phyloP scores from a whole-genome alignment of 805 yeast species.

The Pichia rugopelliculosa region DNA sequence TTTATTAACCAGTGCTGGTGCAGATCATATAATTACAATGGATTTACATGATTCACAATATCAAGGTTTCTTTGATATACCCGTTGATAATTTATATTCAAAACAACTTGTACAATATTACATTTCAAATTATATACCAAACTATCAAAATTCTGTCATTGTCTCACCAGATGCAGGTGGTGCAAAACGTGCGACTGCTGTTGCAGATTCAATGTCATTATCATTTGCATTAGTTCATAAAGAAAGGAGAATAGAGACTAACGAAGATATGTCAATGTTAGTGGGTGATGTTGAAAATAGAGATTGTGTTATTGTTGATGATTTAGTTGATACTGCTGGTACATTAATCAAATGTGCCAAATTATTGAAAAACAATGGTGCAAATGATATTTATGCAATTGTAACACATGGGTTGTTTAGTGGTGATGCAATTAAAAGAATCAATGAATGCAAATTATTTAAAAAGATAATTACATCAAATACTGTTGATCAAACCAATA shows the following conservation, averaged over 20 bases:
- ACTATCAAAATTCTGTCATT: constrained; percentile 75
- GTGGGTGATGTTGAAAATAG: constrained; percentile 90
- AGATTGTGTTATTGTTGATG: constrained; percentile 88
- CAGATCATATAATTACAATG: constrained; percentile 95
- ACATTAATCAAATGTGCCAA: constrained; percentile 91
- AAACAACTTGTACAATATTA: constrained; percentile 83
- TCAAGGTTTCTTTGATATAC: constrained; percentile 94
- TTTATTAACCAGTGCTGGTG: constrained; percentile 84
- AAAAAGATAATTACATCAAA: constrained; percentile 87
- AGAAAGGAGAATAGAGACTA: constrained; percentile 51
- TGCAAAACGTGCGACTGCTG: constrained; percentile 90
- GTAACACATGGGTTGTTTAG: constrained; percentile 91
- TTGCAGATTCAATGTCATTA: constrained; percentile 85
- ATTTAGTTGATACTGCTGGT: constrained; percentile 86
- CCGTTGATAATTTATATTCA: constrained; percentile 89
- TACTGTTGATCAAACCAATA: constrained; percentile 76
- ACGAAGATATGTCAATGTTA: constrained; percentile 65
- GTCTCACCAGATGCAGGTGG: constrained; percentile 99
- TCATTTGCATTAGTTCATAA: constrained; percentile 93
- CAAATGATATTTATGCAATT: constrained; percentile 74
- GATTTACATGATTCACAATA: constrained; percentile 97
- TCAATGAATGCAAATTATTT: constrained; percentile 51
- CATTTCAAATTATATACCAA: constrained; percentile 68
- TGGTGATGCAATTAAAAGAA: constrained; percentile 79
- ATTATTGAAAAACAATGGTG: constrained; percentile 88